Conservation (phyloP, 805 yeast species). For the Saccharomycopsis schoenii region DNA sequence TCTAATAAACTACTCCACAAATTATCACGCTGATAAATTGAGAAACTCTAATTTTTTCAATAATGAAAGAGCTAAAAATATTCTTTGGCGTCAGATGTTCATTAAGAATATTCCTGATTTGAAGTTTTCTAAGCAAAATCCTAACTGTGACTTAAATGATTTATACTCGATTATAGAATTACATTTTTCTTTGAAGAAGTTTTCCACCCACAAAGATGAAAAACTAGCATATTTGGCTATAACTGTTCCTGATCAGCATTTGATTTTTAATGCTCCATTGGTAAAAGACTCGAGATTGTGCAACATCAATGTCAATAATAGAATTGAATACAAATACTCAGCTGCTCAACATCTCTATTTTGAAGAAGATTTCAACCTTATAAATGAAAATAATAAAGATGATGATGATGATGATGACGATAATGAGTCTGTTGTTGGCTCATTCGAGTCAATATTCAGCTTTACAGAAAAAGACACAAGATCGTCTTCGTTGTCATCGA, state of each 20-base stretch:
- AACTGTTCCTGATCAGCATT: constrained; percentile 9
- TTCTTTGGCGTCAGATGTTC: constrained; percentile 6
- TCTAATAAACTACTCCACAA: constrained; percentile 6
- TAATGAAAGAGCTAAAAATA: constrained; percentile 3
- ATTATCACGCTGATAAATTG: background rate
- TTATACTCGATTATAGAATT: background rate
- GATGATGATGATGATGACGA: background rate
- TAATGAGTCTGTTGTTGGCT: background rate
- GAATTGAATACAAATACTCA: constrained; percentile 2
- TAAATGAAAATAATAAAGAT: background rate
- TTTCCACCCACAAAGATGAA: background rate
- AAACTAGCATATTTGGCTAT: constrained; percentile 1
- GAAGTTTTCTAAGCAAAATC: background rate
- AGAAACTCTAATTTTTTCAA: constrained; percentile 10
- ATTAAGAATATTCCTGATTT: background rate
- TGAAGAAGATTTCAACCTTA: background rate
- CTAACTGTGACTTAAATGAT: background rate
- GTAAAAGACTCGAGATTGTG: background rate
- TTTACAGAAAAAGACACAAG: background rate
- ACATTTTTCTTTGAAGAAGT: background rate
- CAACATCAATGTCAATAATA: constrained; percentile 4
- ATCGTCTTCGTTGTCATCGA: background rate
- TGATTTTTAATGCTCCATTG: constrained; percentile 8
- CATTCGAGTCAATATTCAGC: background rate
- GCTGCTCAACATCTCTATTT: background rate